Evolutionary conservation across 805 yeast species (phyloP).

Genomic region (Saccharomycopsis javanensis): DNA sequence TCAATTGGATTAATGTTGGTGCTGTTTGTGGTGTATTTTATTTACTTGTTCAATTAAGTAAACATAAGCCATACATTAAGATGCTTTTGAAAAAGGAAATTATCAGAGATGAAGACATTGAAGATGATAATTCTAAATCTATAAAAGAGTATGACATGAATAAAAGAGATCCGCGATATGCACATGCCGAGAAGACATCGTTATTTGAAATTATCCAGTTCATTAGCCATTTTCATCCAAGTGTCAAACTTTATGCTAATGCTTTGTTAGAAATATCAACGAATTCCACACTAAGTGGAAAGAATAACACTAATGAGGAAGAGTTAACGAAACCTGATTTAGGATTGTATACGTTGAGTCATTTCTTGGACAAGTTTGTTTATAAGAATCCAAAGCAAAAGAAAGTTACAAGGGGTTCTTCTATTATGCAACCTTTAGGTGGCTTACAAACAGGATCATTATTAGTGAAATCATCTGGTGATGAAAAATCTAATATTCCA

Average conservation of each 20-base stretch:
- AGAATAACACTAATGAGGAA: constrained; percentile 20
- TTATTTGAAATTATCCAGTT: constrained; percentile 81
- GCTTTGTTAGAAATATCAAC: constrained; percentile 34
- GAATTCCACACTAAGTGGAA: not conserved
- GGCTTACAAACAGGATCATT: constrained; percentile 69
- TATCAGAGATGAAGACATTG: constrained; percentile 22
- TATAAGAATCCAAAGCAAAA: constrained; percentile 85
- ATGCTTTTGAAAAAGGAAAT: constrained; percentile 51
- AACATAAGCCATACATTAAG: constrained; percentile 53
- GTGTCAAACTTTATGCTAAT: constrained; percentile 71
- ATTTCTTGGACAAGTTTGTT: constrained; percentile 91
- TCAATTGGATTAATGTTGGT: constrained; percentile 82
- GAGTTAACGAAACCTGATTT: constrained; percentile 70
- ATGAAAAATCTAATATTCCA: constrained; percentile 37
- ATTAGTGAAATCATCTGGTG: constrained; percentile 50
- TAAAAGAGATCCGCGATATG: constrained; percentile 85
- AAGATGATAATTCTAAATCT: constrained; percentile 20
- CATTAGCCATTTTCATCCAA: constrained; percentile 81
- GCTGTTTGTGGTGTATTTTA: constrained; percentile 76
- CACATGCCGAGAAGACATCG: constrained; percentile 75
- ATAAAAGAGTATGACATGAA: constrained; percentile 56
- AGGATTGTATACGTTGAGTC: constrained; percentile 77
- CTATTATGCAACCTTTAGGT: constrained; percentile 96
- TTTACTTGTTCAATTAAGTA: constrained; percentile 59
- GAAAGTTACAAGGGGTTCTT: constrained; percentile 64